These are phyloP conservation scores for Keithomyces neogunnii DNA, from an alignment of 2,329 filamentous ascomycete genomes.

Conservation along the genomic window DNA sequence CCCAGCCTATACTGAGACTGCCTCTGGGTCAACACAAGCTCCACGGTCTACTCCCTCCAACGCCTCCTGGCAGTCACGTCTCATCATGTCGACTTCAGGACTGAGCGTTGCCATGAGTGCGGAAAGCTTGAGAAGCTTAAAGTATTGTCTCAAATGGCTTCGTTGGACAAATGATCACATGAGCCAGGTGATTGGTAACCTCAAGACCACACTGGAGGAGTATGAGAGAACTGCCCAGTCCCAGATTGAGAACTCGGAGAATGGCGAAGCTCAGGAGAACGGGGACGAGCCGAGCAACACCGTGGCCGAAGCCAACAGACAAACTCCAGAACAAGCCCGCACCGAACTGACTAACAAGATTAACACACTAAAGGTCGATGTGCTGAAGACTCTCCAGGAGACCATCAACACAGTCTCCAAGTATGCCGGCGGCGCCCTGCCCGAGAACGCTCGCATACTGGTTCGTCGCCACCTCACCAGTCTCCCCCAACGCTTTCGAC, in stretches of 20 bases:
- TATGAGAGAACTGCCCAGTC: constrained; percentile 48
- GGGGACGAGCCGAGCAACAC: neutral
- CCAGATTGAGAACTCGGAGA: constrained; percentile 8
- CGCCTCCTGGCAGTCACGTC: constrained; percentile 64
- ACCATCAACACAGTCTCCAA: constrained; percentile 80
- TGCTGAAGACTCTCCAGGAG: constrained; percentile 70
- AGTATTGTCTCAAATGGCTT: constrained; percentile 75
- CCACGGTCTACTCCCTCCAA: constrained; percentile 21
- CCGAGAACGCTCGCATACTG: constrained; percentile 76
- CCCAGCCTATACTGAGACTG: constrained; percentile 62
- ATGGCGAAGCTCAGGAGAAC: neutral
- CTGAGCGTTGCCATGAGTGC: constrained; percentile 88
- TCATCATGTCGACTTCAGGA: constrained; percentile 86
- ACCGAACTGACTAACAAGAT: constrained; percentile 53
- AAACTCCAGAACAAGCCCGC: constrained; percentile 20
- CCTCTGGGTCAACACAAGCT: constrained; percentile 20
- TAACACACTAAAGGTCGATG: constrained; percentile 56
- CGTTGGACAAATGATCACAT: constrained; percentile 77
- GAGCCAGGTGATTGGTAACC: constrained; percentile 61
- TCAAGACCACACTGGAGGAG: constrained; percentile 70
- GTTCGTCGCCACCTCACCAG: constrained; percentile 79
- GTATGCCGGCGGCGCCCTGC: constrained; percentile 84
- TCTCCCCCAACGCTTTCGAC: constrained; percentile 72
- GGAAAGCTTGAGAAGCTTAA: constrained; percentile 73
- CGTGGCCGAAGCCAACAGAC: constrained; percentile 7